These are phyloP conservation scores for Fusarium avenaceum DNA, from an alignment of 2,329 filamentous ascomycete genomes.

Conservation along the genomic window DNA sequence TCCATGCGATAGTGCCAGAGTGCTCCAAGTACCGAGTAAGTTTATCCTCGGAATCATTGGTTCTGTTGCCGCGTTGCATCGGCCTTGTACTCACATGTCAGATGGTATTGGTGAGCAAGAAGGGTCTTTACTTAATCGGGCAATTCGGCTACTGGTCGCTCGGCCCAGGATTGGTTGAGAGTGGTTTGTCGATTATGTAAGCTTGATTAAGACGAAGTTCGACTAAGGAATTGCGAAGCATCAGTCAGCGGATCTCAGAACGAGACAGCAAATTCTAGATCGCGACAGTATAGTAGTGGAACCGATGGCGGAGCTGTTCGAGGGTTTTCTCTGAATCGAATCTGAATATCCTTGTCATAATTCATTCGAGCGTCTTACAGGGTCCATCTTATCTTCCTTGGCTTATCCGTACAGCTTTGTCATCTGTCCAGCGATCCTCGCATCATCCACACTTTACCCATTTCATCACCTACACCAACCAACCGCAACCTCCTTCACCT, in stretches of 20 bases:
- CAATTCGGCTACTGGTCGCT: conserved; percentile 15
- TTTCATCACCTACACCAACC: conserved; percentile 25
- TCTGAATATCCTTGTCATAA: conserved; percentile 7
- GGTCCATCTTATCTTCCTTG: conserved; percentile 29
- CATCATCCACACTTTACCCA: conserved; percentile 31
- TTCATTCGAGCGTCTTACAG: conserved; percentile 3
- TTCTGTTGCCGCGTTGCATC: conserved; percentile 25
- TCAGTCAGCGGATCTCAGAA: conserved; percentile 45
- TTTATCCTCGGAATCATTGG: conserved; percentile 22
- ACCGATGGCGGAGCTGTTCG: conserved; percentile 32
- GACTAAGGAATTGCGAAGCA: conserved; percentile 45
- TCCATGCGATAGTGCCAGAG: neutral
- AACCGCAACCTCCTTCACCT: conserved; percentile 10
- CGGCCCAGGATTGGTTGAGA: conserved; percentile 13
- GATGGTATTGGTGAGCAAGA: conserved; percentile 11
- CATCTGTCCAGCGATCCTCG: conserved; percentile 30
- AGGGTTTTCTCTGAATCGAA: conserved; percentile 15
- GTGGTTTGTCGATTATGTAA: conserved; percentile 43
- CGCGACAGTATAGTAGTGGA: conserved; percentile 31
- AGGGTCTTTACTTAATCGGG: conserved; percentile 34
- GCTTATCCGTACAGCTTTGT: conserved; percentile 25
- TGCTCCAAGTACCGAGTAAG: conserved; percentile 15
- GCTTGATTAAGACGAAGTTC: conserved; percentile 27
- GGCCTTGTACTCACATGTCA: conserved; percentile 42
- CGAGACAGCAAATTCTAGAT: conserved; percentile 12